Conservation (phyloP, 2,329 filamentous ascomycete genomes). For the Ophiostoma himal-ulmi region DNA sequence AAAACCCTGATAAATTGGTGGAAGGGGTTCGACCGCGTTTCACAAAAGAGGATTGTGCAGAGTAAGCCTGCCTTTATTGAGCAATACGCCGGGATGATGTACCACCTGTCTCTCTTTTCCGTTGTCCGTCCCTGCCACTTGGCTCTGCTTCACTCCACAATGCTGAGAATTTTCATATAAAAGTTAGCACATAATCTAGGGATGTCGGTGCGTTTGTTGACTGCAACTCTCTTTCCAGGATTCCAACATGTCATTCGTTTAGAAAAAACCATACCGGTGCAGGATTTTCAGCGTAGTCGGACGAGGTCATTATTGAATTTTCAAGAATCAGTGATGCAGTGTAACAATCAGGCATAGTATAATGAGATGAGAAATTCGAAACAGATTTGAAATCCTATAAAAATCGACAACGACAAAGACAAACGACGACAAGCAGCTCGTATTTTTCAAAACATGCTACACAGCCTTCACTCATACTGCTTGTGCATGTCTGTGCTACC, state of each 20-base stretch:
- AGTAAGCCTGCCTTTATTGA: constrained; percentile 6
- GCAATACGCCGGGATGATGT: constrained; percentile 8
- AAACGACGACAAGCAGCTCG: not conserved
- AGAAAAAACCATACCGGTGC: not conserved
- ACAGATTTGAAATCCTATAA: not conserved
- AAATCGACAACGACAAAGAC: not conserved
- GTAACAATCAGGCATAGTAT: not conserved
- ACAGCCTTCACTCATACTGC: not conserved
- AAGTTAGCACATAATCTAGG: not conserved
- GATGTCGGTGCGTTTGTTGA: not conserved
- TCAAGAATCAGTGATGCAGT: not conserved
- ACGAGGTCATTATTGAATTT: not conserved
- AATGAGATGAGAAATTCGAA: not conserved
- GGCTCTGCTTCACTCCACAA: not conserved
- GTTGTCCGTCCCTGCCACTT: not conserved
- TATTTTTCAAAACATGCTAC: not conserved
- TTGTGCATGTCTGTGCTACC: not conserved
- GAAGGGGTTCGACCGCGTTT: constrained; percentile 6
- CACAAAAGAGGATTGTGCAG: constrained; percentile 7
- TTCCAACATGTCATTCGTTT: not conserved
- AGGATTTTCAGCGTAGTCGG: not conserved
- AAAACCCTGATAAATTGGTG: not conserved
- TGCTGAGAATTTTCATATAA: not conserved
- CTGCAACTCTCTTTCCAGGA: not conserved
- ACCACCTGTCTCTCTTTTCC: not conserved